Evolutionary conservation across 768 basidiomycete species (phyloP).

Genomic region (Termitomyces sp.): DNA sequence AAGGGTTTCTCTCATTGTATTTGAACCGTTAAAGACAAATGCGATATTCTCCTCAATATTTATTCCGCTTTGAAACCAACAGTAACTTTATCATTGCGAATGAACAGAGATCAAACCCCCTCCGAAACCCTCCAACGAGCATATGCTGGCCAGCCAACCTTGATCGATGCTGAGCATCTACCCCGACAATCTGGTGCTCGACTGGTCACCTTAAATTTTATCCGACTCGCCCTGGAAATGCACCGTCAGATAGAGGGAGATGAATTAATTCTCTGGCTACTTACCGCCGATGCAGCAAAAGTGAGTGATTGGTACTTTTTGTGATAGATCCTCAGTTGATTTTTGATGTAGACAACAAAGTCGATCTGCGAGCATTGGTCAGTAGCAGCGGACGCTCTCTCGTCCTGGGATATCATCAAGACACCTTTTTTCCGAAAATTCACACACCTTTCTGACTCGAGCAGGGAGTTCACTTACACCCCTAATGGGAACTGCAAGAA

Average conservation of each 20-base stretch:
- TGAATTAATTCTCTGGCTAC: constrained; percentile 1
- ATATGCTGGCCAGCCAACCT: background rate
- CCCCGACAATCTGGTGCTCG: background rate
- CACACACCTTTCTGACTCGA: background rate
- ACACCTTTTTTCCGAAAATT: background rate
- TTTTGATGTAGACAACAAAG: background rate
- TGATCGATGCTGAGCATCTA: background rate
- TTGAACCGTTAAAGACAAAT: background rate
- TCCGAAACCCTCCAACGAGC: background rate
- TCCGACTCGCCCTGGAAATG: background rate
- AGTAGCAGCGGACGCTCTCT: background rate
- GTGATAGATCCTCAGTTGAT: background rate
- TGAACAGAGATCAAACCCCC: background rate
- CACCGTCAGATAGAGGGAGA: background rate
- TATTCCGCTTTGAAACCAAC: background rate
- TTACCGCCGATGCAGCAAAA: background rate
- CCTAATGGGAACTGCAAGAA: background rate
- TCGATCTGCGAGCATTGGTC: constrained; percentile 1
- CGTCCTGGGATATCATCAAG: background rate
- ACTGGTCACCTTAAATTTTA: constrained; percentile 1
- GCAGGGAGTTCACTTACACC: background rate
- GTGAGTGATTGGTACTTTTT: background rate
- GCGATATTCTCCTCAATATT: background rate
- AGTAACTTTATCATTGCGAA: background rate
- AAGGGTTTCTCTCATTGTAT: background rate